Evolutionary conservation across 257 asterid genomes (phyloP).

Genomic region (Osmanthus fragrans): DNA sequence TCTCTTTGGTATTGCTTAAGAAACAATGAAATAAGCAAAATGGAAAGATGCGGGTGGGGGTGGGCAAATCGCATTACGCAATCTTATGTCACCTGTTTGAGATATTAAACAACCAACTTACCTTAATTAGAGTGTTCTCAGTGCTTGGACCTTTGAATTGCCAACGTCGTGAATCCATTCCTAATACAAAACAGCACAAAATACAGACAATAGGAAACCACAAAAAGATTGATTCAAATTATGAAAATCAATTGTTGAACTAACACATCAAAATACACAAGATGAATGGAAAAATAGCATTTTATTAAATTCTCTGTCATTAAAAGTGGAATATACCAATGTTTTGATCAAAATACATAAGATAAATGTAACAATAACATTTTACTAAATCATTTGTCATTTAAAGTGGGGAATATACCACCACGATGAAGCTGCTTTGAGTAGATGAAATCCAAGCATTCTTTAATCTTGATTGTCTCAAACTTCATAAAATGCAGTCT

Average conservation of each 20-base stretch:
- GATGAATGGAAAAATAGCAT: conserved; percentile 10
- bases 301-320: neutral
- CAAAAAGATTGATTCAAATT: neutral
- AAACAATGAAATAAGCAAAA: neutral
- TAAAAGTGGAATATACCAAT: too few relatives aligned
- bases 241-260: conserved; percentile 1
- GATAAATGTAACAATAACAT: too few relatives aligned
- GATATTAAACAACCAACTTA: conserved; percentile 26
- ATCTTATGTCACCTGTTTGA: neutral
- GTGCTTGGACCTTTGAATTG: conserved; percentile 58
- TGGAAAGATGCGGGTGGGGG: neutral
- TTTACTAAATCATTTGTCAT: conserved; percentile 5
- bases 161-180: conserved; percentile 76
- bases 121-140: conserved; percentile 84
- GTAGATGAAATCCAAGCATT: conserved; percentile 93
- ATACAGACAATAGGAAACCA: conserved; percentile 20
- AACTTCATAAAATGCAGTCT: conserved; percentile 96
- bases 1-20: neutral
- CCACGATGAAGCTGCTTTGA: conserved; percentile 96
- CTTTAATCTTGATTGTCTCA: conserved; percentile 74
- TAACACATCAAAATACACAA: conserved; percentile 9
- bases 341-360: too few relatives aligned
- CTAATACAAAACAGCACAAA: conserved; percentile 39
- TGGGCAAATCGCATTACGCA: neutral
- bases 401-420: conserved; percentile 51